Evolutionary conservation across 1,284 basidiomycete species (phyloP), one percentile per base, ranked within the genome.

Genomic region (Ganoderma sinense): DNA sequence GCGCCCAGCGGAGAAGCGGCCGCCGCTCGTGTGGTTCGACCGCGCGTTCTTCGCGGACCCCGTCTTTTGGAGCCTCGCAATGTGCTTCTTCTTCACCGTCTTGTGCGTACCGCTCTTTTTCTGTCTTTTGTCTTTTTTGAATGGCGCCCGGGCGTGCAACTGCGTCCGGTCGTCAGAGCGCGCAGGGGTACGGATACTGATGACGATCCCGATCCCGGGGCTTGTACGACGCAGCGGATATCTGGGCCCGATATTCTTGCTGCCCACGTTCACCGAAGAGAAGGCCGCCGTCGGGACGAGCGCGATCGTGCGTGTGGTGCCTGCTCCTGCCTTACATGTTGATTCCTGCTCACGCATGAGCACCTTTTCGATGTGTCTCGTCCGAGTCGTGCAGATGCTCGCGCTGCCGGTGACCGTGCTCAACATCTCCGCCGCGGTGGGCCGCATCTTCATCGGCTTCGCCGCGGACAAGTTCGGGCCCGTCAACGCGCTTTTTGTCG

Each of bases 381-480:
- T n/a, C n/a, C n/a, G n/a, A n/a, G n/a, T n/a, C 11, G 26, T 48
- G 23, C 55, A 75, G 74, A 62, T 71, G 36, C 64, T 69, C 4
- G 71, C 69, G 14, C 69, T 75, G 16, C 71, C 74, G 1, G 62
- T 75, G 10, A 75, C 74, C 26, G 65, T 74, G 56, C 69, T 73
- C 39, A 74, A 74, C 69, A 51, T 75, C 65, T 72, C 74, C 39
- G 72, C 72, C 14, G 74, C 70, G 13, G 40, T 67, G 51, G 74
- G 74, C 4, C 72, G 74, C 29, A 69, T 69, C 31, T 58, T 71
- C 60, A 53, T 71, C 61, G 74, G 74, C 43, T 72, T 74, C 68
- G 64, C 71, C 31, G 74, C 74, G 51, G 74, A 75, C 67, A 65
- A 64, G 40, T 26, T 75, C 41, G 74, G 74, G 43, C 72, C 72